Percentiles rank a stretch among this genome's conserved stretches.
Conservation (phyloP, 495 filamentous ascomycete species). For the Niebla homalea region DNA sequence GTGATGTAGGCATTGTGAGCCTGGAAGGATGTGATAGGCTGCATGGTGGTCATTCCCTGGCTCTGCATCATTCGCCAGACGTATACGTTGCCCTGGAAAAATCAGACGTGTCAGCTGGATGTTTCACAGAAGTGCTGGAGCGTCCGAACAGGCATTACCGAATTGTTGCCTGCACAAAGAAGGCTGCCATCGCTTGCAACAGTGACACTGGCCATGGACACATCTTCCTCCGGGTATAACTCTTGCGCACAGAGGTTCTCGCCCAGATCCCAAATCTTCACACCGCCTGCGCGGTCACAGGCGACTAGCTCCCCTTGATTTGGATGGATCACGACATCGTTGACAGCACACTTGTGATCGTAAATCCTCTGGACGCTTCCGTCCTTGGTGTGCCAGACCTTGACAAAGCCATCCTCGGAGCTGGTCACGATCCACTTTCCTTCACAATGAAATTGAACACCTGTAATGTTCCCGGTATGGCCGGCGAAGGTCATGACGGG, state of each 20-base stretch:
- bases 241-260: slow-evolving; percentile 96
- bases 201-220: slow-evolving; percentile 82
- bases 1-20: slow-evolving; percentile 92
- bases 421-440: slow-evolving; percentile 99
- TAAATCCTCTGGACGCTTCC: slow-evolving; percentile 88
- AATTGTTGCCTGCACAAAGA: slow-evolving; percentile 91
- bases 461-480: slow-evolving; percentile 89
- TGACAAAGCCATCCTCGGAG: slow-evolving; percentile 92
- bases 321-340: slow-evolving; percentile 95
- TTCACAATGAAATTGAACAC: slow-evolving; percentile 94
- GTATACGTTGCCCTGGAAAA: slow-evolving; percentile 75
- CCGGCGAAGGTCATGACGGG: slow-evolving; percentile 87
- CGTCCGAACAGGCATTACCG: slow-evolving; percentile 36
- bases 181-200: slow-evolving; percentile 89
- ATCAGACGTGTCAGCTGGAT: background rate
- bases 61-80: slow-evolving; percentile 86
- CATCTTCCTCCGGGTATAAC: slow-evolving; percentile 90
- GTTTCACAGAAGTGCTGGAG: slow-evolving; percentile 1
- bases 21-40: slow-evolving; percentile 83
- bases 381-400: slow-evolving; percentile 93
- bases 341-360: slow-evolving; percentile 71
- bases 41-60: slow-evolving; percentile 70
- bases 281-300: slow-evolving; percentile 85
- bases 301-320: slow-evolving; percentile 97
- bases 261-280: slow-evolving; percentile 89